These are phyloP conservation scores for Lactarius indigo DNA, from an alignment of 768 basidiomycete species.

Conservation along the genomic window DNA sequence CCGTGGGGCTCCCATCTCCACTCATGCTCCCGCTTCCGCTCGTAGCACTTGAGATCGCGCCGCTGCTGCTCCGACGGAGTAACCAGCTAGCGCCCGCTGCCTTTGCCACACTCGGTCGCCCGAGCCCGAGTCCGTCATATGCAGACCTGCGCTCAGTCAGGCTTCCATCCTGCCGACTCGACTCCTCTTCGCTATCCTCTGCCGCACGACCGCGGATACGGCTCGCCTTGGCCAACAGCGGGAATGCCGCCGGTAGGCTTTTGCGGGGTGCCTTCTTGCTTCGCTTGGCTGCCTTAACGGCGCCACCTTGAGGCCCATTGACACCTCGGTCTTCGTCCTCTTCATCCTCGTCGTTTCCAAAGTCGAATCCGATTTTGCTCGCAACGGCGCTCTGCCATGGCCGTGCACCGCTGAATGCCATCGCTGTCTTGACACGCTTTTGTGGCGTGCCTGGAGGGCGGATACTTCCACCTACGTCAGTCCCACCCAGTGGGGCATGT, in stretches of 20 bases:
- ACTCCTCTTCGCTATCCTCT: slow-evolving; percentile 58
- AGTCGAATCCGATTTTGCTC: slow-evolving; percentile 55
- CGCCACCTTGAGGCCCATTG: slow-evolving; percentile 42
- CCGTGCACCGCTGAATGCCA: slow-evolving; percentile 42
- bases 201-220: slow-evolving; percentile 5
- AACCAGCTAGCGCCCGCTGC: slow-evolving; percentile 50
- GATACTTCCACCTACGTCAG: slow-evolving; percentile 38
- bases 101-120: slow-evolving; percentile 43
- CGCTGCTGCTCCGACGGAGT: slow-evolving; percentile 76
- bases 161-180: slow-evolving; percentile 46
- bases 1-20: slow-evolving; percentile 44
- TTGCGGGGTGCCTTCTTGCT: slow-evolving; percentile 57
- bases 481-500: slow-evolving; percentile 33
- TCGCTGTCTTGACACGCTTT: slow-evolving; percentile 66
- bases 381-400: slow-evolving; percentile 83
- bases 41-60: slow-evolving; percentile 58
- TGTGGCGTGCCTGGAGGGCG: slow-evolving; percentile 77
- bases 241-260: slow-evolving; percentile 73
- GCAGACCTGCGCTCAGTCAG: slow-evolving; percentile 54
- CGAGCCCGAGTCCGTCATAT: slow-evolving; percentile 65
- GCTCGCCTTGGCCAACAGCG: slow-evolving; percentile 35
- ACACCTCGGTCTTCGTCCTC: slow-evolving; percentile 36
- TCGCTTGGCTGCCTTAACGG: slow-evolving; percentile 28
- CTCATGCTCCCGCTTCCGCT: slow-evolving; percentile 53
- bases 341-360: slow-evolving; percentile 36